phyloP scores from a whole-genome alignment of 2,329 filamentous ascomycete genomes.

The Neonectria sp. region DNA sequence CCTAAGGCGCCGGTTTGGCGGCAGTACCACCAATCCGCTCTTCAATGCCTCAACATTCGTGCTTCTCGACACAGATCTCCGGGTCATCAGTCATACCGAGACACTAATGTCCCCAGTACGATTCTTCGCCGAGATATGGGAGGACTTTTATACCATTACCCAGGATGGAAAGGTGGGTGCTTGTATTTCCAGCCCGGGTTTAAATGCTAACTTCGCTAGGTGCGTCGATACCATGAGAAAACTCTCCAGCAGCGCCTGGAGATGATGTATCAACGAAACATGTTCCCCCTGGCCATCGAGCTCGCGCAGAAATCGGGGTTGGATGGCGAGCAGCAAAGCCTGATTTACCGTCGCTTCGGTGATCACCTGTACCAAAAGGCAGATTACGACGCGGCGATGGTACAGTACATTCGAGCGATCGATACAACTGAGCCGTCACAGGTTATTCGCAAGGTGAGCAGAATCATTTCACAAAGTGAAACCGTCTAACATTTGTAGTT shows the following conservation, averaged over 20 bases:
- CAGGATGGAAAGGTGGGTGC: constrained; percentile 87
- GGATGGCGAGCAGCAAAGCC: constrained; percentile 85
- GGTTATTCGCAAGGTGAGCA: constrained; percentile 86
- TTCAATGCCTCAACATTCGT: constrained; percentile 93
- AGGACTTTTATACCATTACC: constrained; percentile 89
- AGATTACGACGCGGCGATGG: constrained; percentile 98
- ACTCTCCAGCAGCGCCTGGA: constrained; percentile 91
- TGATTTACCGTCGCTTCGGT: constrained; percentile 94
- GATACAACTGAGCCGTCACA: constrained; percentile 97
- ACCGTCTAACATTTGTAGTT: constrained; percentile 71
- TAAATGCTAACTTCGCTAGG: constrained; percentile 61
- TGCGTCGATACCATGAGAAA: constrained; percentile 92
- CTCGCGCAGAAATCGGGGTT: constrained; percentile 91
- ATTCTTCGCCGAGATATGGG: constrained; percentile 89
- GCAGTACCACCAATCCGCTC: constrained; percentile 78
- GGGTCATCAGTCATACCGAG: constrained; percentile 92
- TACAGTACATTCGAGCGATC: constrained; percentile 96
- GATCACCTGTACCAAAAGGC: constrained; percentile 96
- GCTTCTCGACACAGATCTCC: constrained; percentile 90
- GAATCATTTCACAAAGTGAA: accelerated
- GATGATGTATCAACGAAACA: constrained; percentile 92
- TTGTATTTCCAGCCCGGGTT: accelerated
- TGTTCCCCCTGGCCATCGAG: constrained; percentile 93
- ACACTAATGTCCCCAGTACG: constrained; percentile 86
- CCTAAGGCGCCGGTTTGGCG: constrained; percentile 80